Evolutionary conservation across 208 protist species (phyloP), one percentile per base, ranked within the genome.

Genomic region (Acanthamoeba royreba): DNA sequence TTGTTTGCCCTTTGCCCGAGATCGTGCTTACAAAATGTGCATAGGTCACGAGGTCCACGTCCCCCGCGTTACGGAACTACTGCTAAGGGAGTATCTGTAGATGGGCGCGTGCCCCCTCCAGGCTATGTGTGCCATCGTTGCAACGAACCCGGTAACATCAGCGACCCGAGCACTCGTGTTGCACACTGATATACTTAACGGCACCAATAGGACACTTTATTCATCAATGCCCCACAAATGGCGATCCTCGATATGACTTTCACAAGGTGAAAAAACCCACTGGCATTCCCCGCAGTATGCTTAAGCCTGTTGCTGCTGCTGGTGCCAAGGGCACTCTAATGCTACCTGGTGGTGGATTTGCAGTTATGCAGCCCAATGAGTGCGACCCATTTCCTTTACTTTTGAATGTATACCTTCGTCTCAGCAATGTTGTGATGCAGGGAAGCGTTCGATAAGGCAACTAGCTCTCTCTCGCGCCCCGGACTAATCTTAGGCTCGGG

Each of bases 211-310:
- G 94, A 1, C 95, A 97, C 47, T 97, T 74, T 19, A 97, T 96
- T 0, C 92, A 97, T 43, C 72, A 95, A 35, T 97, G 96, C 92
- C 95, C 96, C 19, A 97, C 96, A 2, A 96, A 97, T 42, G 95
- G 95, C 5, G 93, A 96, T 49, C 90, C 88, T 2, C 72, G 55
- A 9, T 97, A 90, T 55, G 92, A 97, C 47, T 52, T 95, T 47
- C 79, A 66, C 19, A 94, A 92, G 28, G 81, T 95, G 9, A 96
- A 96, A 52, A 90, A 92, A 17, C 43, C 96, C 33, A 94, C 83
- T 4, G 96, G 96, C 77, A 97, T 97, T 40, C 96, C 96, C 31
- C 86, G 49, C 28, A 96, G 79, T 19, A 96, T 96, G n/a, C 94
- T 97, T 19, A 66, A 90, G 40, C 94, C 88, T 8, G 49, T 95